These are phyloP conservation scores for Aquilaria sinensis DNA, from an alignment of 345 rosid species.

Conservation along the genomic window DNA sequence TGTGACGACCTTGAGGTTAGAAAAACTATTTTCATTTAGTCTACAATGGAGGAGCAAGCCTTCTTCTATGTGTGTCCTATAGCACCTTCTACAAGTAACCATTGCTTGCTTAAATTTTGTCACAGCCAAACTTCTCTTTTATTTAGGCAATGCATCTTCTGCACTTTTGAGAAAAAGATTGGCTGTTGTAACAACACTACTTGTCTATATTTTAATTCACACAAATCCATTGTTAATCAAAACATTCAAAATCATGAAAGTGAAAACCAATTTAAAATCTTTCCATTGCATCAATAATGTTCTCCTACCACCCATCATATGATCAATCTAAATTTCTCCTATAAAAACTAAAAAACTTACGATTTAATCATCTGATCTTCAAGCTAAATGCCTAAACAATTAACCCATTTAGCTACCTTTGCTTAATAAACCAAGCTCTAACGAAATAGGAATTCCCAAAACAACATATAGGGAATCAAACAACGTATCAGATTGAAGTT, in stretches of 20 bases:
- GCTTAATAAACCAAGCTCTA: conserved; percentile 6
- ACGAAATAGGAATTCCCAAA: conserved; percentile 7
- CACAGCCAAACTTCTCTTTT: conserved; percentile 63
- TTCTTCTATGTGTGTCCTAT: conserved; percentile 36
- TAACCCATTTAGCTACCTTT: not conserved
- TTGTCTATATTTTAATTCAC: conserved; percentile 47
- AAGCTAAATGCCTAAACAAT: not conserved
- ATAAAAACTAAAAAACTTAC: not conserved
- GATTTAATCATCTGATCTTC: not conserved
- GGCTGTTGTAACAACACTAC: conserved; percentile 60
- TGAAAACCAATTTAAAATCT: not conserved
- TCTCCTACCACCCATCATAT: not conserved
- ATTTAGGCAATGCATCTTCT: conserved; percentile 68
- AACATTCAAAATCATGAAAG: not conserved
- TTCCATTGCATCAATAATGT: not conserved
- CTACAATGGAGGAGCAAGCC: conserved; percentile 13
- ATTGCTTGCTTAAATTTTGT: conserved; percentile 70
- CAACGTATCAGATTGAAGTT: not conserved
- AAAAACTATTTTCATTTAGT: not conserved
- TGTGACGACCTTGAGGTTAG: conserved; percentile 39
- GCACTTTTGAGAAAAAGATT: conserved; percentile 58
- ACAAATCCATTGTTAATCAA: not conserved
- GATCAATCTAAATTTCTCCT: not conserved
- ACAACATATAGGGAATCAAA: not conserved
- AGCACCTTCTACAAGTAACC: conserved; percentile 58